Evolutionary conservation across 495 filamentous ascomycete genomes (phyloP), one percentile per base, ranked within the genome.

Genomic region (Chaetomidium leptoderma): DNA sequence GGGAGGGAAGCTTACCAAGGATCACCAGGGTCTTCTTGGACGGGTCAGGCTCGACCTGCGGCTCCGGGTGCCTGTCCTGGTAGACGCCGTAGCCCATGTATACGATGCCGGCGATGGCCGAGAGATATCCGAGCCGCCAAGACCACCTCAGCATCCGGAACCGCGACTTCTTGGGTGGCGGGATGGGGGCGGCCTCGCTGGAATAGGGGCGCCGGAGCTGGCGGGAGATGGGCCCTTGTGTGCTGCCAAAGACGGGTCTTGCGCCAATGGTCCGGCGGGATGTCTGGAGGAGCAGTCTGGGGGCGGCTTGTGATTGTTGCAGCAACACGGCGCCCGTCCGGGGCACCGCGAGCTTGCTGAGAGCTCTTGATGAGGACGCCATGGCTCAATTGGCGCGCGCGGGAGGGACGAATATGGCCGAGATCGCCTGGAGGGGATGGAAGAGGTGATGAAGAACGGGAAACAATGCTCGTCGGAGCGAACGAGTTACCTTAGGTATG

Each of bases 1-100:
- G 55, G 43, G 30, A 48, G 29, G 32, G 37, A 17, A n/a, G 29
- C 85, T 73, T 83, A 96, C 93, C 93, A 37, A 99, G 81, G 67
- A 99, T 85, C 16, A 99, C 95, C 29, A 99, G 81, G 21, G 91
- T 99, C 81, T 97, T 97, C 89, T 97, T 99, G 51, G 66, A 74
- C 57, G 92, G 86, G 74, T 96, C 91, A 29, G 90, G 85, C 55
- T 83, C 80, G 37, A 79, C 73, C 76, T 97, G 93, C 32, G 93
- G 87, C 17, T 80, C 81, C 7, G 92, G 93, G 72, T 92, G 81
- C 57, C 91, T 84, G 61, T 88, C 83, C 30, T 82, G 73, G 72
- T 90, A 96, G 70, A 97, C 87, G 63, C 82, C 83, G 71, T 91
- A 96, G 53, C 83, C 85, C 50, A 93, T 70, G 60, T 84, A 88